Base-by-base conservation (phyloP, 768 basidiomycete species). In the Chalciporus sphaerocephalus region DNA sequence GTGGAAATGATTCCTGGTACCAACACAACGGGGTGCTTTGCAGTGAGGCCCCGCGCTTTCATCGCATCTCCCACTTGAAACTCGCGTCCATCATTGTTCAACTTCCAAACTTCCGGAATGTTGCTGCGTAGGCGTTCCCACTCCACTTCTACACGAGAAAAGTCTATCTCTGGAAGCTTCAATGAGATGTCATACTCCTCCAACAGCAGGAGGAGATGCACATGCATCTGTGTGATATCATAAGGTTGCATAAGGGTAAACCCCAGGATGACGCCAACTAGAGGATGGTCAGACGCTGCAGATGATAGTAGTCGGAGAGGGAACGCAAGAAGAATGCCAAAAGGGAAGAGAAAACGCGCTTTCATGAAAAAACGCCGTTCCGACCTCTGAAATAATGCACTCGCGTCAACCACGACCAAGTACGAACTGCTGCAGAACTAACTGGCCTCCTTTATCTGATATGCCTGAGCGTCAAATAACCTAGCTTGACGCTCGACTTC, bases 1-100 rank as follows among this genome's bases (percentile, higher is more conserved):
- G 92, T 94, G 1, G 90, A 92, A 28, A 94, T 82, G 40, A 95
- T 85, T 2, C 92, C 92, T 5, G 93, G 92, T 20, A 94, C 77
- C n/a, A 96, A 69, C 2, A 95, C 74, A 11, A 94, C 78, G 1
- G 93, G 92, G 61, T 88, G 74, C 44, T 83, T 66, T 6, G 89
- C 90, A 42, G 68, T 71, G 41, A 89, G 66, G 2, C 85, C 85
- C 34, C 80, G 74, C 5, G 68, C 75, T 44, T 78, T 80, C 59
- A 87, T 79, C 25, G 66, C 66, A 42, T 87, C 85, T 27, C 88
- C 89, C 3, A 83, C 85, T 57, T 79, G 75, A 52, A 91, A 91
- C 57, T 90, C 89, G 38, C 89, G 75, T 5, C 87, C 87, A 47
- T 90, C 86, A 13, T 78, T 81, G 52, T 80, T 85, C 55, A 89